Evolutionary conservation across 106 monocot species (phyloP).

Genomic region (Iris macrosiphon): DNA sequence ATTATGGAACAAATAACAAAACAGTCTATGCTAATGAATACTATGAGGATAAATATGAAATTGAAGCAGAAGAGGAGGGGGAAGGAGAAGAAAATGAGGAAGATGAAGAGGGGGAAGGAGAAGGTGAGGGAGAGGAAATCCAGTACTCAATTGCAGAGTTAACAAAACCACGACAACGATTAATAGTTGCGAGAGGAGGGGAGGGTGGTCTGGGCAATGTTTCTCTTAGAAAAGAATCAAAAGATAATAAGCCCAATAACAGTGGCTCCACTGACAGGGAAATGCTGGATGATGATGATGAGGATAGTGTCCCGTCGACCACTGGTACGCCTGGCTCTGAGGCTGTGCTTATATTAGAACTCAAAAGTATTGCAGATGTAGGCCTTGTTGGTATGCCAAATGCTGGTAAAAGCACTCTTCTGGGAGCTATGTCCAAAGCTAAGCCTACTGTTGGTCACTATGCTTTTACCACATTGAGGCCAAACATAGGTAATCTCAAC

Average conservation of each 20-base stretch:
- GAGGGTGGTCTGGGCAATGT: constrained; percentile 78
- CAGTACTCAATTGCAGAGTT: constrained; percentile 53
- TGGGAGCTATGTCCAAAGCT: constrained; percentile 70
- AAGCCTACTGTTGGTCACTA: constrained; percentile 68
- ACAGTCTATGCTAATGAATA: constrained; percentile 5
- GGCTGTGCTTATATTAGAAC: constrained; percentile 57
- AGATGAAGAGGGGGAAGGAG: constrained; percentile 3
- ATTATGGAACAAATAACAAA: constrained; percentile 4
- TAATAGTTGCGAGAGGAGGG: constrained; percentile 66
- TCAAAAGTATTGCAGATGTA: constrained; percentile 86
- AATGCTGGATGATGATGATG: constrained; percentile 19
- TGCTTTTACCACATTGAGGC: constrained; percentile 73
- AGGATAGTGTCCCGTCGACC: constrained; percentile 12
- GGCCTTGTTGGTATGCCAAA: constrained; percentile 90
- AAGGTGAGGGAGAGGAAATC: constrained; percentile 25
- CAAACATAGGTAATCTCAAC: constrained; percentile 85
- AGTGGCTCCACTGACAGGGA: neutral
- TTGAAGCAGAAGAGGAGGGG: constrained; percentile 3
- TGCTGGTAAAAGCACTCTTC: constrained; percentile 84
- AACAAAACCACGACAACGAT: constrained; percentile 48
- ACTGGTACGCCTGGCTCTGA: constrained; percentile 56
- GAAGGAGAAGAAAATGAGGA: constrained; percentile 19
- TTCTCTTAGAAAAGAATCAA: neutral
- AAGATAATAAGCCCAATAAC: constrained; percentile 6
- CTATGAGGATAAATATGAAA: too few species aligned